These are phyloP conservation scores for Oryza meyeriana DNA, from an alignment of 176 grass and related monocot genomes.

Conservation along the genomic window DNA sequence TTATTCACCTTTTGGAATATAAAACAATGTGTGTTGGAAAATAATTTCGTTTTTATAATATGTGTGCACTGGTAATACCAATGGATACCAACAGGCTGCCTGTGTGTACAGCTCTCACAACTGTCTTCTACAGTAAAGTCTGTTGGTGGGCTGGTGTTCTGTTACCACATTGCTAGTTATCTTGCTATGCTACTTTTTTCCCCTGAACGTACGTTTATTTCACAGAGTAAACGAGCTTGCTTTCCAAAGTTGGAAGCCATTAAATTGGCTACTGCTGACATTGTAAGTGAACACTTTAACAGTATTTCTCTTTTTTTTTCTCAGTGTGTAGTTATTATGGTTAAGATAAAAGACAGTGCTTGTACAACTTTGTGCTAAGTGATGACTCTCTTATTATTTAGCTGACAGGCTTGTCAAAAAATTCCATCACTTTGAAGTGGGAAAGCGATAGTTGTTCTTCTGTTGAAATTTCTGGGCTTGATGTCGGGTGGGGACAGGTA, in stretches of 20 bases:
- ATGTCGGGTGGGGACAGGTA: conserved; percentile 97
- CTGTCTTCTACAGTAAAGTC: neutral
- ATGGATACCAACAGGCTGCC: neutral
- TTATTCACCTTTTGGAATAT: neutral
- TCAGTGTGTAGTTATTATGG: conserved; percentile 13
- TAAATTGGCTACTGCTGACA: conserved; percentile 79
- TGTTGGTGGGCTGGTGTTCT: neutral
- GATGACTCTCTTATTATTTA: conserved; percentile 41
- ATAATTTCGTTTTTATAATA: neutral
- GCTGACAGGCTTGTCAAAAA: conserved; percentile 69
- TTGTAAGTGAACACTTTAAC: conserved; percentile 53
- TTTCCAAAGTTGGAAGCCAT: conserved; percentile 94
- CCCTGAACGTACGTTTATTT: conserved; percentile 13
- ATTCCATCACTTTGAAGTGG: conserved; percentile 68
- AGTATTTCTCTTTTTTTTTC: conserved; percentile 14
- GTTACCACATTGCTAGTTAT: conserved; percentile 4
- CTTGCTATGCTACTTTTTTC: neutral
- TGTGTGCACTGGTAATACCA: neutral
- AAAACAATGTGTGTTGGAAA: neutral
- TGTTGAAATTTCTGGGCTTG: conserved; percentile 95
- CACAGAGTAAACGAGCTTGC: conserved; percentile 75
- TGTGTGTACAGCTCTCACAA: neutral
- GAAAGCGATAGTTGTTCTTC: conserved; percentile 58
- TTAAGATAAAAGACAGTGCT: conserved; percentile 8
- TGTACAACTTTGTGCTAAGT: conserved; percentile 17